Evolutionary conservation across 2,329 filamentous ascomycete genomes (phyloP).

Genomic region (Talaromyces sp.): DNA sequence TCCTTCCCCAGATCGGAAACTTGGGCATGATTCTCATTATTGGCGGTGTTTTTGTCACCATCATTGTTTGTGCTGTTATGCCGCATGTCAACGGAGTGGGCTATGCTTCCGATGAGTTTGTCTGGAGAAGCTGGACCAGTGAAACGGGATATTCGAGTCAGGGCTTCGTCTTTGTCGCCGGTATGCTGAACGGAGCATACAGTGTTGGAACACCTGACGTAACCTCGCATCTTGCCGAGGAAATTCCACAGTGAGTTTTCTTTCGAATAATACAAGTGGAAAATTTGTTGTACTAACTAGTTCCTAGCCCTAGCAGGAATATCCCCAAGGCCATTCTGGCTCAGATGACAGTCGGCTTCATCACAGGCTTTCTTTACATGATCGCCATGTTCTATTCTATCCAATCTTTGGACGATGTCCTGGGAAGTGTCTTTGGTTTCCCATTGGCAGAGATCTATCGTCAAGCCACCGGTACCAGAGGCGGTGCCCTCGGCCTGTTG

Average conservation of each 20-base stretch:
- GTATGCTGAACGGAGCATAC: slow-evolving; percentile 65
- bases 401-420: slow-evolving; percentile 37
- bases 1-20: slow-evolving; percentile 49
- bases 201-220: slow-evolving; percentile 63
- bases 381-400: slow-evolving; percentile 50
- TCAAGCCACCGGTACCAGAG: slow-evolving; percentile 44
- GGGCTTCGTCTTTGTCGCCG: slow-evolving; percentile 60
- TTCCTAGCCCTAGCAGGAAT: slow-evolving; percentile 33
- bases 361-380: slow-evolving; percentile 44
- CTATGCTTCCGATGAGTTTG: slow-evolving; percentile 48
- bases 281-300: slow-evolving; percentile 7
- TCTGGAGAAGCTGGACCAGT: slow-evolving; percentile 54
- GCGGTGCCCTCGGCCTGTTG: slow-evolving; percentile 53
- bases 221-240: slow-evolving; percentile 60
- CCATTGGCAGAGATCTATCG: slow-evolving; percentile 45
- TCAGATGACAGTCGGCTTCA: slow-evolving; percentile 45
- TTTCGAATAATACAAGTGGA: background rate
- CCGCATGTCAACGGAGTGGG: slow-evolving; percentile 36
- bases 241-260: slow-evolving; percentile 45
- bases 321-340: slow-evolving; percentile 47
- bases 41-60: slow-evolving; percentile 48
- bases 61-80: slow-evolving; percentile 52
- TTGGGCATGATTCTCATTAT: slow-evolving; percentile 53
- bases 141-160: slow-evolving; percentile 39
- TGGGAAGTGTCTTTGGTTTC: slow-evolving; percentile 36